These are phyloP conservation scores for Pulveroboletus sp. DNA, from an alignment of 768 basidiomycete species.

Conservation along the genomic window DNA sequence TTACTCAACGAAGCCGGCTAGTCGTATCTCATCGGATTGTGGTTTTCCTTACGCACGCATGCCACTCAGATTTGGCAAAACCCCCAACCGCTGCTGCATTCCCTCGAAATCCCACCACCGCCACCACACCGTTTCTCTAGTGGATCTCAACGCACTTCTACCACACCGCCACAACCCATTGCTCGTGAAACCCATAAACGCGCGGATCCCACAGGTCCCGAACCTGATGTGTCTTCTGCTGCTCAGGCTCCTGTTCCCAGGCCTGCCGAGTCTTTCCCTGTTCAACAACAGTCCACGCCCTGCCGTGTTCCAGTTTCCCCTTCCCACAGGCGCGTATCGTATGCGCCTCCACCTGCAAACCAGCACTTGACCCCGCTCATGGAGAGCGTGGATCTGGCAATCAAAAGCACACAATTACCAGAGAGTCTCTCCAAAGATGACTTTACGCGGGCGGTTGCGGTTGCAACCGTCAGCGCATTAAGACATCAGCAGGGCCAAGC, in stretches of 20 bases:
- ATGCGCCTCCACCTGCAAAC: slow-evolving; percentile 39
- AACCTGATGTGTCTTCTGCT: slow-evolving; percentile 33
- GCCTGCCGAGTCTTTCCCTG: slow-evolving; percentile 15
- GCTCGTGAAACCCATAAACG: slow-evolving; percentile 38
- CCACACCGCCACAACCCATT: slow-evolving; percentile 6
- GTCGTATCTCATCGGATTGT: slow-evolving; percentile 96
- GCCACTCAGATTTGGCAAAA: slow-evolving; percentile 99
- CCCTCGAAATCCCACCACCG: slow-evolving; percentile 54
- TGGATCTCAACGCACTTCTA: slow-evolving; percentile 54
- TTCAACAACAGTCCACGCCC: slow-evolving; percentile 16
- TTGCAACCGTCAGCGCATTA: slow-evolving; percentile 88
- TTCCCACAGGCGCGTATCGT: slow-evolving; percentile 50
- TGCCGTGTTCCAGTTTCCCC: slow-evolving; percentile 40
- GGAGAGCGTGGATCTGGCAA: slow-evolving; percentile 74
- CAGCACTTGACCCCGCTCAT: slow-evolving; percentile 57
- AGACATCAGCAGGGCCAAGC: slow-evolving; percentile 68
- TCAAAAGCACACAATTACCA: slow-evolving; percentile 58
- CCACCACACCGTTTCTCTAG: slow-evolving; percentile 54
- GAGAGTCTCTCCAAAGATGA: slow-evolving; percentile 76
- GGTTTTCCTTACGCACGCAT: slow-evolving; percentile 98
- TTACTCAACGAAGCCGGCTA: slow-evolving; percentile 29
- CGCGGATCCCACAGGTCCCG: slow-evolving; percentile 37
- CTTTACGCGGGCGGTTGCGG: slow-evolving; percentile 89
- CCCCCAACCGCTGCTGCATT: slow-evolving; percentile 76
- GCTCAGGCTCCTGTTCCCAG: slow-evolving; percentile 38